Conservation (phyloP, 192 early-diverging fungal genomes). For the Coemansia umbellata region DNA sequence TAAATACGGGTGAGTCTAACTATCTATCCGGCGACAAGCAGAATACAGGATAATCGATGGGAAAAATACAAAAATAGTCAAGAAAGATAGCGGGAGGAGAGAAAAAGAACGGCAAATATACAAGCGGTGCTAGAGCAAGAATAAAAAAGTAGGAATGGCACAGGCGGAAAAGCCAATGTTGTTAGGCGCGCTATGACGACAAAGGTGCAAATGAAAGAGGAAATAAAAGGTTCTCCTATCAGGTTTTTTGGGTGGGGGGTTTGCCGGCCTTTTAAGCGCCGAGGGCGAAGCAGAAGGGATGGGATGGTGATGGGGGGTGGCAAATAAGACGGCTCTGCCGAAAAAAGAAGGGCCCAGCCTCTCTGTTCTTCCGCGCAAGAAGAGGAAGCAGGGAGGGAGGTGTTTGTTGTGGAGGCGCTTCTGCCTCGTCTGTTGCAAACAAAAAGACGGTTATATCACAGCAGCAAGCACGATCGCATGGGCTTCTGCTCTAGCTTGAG, state of each 20-base stretch:
- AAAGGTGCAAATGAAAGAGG: too few relatives aligned
- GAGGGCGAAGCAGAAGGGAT: too few relatives aligned
- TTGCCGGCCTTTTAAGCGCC: too few relatives aligned
- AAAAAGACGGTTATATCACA: too few relatives aligned
- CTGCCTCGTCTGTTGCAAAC: too few relatives aligned
- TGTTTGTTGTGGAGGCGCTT: too few relatives aligned
- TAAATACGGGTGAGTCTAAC: too few relatives aligned
- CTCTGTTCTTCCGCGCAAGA: too few relatives aligned
- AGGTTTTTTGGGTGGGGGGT: too few relatives aligned
- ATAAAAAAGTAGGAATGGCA: not conserved
- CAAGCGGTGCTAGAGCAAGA: not conserved
- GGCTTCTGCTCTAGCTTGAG: too few relatives aligned
- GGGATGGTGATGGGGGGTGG: not conserved
- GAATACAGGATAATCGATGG: not conserved
- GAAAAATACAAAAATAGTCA: not conserved
- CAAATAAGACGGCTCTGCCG: not conserved
- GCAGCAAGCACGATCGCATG: too few relatives aligned
- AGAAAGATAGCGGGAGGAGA: not conserved
- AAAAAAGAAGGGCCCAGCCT: not conserved
- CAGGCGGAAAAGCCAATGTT: conserved; percentile 1
- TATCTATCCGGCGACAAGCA: not conserved
- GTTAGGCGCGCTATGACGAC: conserved; percentile 6
- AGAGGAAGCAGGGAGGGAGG: too few relatives aligned
- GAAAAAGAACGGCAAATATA: conserved; percentile 1
- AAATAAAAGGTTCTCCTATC: not conserved